phyloP scores from a whole-genome alignment of 805 yeast species.

The Saturnispora besseyi region DNA sequence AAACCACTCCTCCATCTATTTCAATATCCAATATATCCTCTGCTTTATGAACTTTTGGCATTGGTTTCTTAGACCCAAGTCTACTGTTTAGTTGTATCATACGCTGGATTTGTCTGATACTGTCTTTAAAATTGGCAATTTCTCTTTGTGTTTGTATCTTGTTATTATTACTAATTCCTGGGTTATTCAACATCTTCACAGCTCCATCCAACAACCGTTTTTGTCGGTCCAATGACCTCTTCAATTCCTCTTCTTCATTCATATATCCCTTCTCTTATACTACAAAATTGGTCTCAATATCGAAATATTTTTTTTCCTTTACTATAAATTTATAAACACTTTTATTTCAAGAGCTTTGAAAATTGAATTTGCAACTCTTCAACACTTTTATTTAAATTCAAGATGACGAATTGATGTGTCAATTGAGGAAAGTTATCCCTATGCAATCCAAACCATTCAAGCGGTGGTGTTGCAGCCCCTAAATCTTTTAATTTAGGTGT shows the following conservation, averaged over 20 bases:
- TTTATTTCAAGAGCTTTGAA: conserved; percentile 39
- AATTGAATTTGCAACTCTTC: conserved; percentile 54
- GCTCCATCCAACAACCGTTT: conserved; percentile 2
- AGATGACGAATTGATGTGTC: conserved; percentile 73
- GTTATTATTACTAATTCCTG: neutral
- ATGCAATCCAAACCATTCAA: conserved; percentile 96
- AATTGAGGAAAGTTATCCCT: conserved; percentile 77
- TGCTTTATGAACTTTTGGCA: neutral
- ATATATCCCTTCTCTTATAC: neutral
- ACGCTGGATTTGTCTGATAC: conserved; percentile 1
- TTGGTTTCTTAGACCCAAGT: neutral
- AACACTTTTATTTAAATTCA: conserved; percentile 64
- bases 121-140: conserved; percentile 5
- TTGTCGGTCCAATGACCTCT: conserved; percentile 1
- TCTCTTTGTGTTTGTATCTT: conserved; percentile 8
- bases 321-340: neutral
- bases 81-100: conserved; percentile 1
- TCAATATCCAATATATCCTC: neutral
- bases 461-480: conserved; percentile 96
- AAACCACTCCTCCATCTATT: neutral
- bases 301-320: neutral
- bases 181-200: conserved; percentile 5
- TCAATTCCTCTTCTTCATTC: neutral
- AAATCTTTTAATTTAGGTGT: conserved; percentile 85
- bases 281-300: too few species aligned